Percentiles rank a stretch among this genome's conserved stretches.
These are phyloP conservation scores for Aureobasidium leucospermi DNA, from an alignment of 2,329 filamentous ascomycete genomes.

Conservation along the genomic window DNA sequence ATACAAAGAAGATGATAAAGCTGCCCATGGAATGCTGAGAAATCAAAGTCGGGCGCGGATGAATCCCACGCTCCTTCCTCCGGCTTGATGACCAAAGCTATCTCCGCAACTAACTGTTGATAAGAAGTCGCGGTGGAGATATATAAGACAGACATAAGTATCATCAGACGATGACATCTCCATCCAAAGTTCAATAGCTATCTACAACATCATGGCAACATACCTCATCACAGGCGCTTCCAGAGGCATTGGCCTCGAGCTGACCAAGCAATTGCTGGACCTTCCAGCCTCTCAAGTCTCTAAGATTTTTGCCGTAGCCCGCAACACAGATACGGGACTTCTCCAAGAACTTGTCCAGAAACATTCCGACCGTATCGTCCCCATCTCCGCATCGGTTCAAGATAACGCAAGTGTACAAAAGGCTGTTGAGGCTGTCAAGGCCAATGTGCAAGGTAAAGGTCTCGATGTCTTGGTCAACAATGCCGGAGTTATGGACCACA, in stretches of 20 bases:
- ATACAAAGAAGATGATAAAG: too few species aligned
- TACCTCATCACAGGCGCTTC: constrained; percentile 31
- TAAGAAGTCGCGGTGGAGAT: too few species aligned
- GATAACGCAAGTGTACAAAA: constrained; percentile 28
- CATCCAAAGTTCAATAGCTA: background rate
- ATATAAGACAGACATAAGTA: too few species aligned
- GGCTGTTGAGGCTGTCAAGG: constrained; percentile 29
- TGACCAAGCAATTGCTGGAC: constrained; percentile 27
- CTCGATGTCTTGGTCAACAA: constrained; percentile 44
- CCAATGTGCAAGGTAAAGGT: constrained; percentile 30
- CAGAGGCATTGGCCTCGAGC: constrained; percentile 31
- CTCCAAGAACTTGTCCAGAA: constrained; percentile 30
- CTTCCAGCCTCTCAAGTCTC: constrained; percentile 26
- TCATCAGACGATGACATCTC: too few species aligned
- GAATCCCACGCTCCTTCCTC: background rate
- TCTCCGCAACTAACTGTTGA: background rate
- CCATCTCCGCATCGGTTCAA: constrained; percentile 34
- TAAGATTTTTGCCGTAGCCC: constrained; percentile 35
- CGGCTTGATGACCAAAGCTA: background rate
- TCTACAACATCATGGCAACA: constrained; percentile 22
- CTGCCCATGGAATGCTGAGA: background rate
- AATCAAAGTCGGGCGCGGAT: background rate
- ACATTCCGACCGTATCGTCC: constrained; percentile 30
- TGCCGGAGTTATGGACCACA: constrained; percentile 28
- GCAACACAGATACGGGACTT: constrained; percentile 26